These are phyloP conservation scores for Chaetomium cochliodes DNA, from an alignment of 495 filamentous ascomycete genomes.

Conservation along the genomic window DNA sequence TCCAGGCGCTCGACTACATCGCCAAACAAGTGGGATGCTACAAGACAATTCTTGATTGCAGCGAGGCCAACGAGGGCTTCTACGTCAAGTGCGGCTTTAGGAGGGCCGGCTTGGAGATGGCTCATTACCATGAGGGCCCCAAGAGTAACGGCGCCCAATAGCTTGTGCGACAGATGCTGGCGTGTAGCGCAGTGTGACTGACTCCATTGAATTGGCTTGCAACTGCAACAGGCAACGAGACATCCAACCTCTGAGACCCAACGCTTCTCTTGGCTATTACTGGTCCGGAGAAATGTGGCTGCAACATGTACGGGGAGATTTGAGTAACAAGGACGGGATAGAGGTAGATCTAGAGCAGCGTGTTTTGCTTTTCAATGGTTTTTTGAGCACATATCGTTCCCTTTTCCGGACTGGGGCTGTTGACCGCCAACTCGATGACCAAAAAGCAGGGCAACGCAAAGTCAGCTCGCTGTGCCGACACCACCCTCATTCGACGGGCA, in stretches of 20 bases:
- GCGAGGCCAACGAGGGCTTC: slow-evolving; percentile 86
- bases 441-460: neutral
- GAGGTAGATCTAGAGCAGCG: slow-evolving; percentile 19
- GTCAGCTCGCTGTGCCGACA: neutral
- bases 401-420: neutral
- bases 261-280: neutral
- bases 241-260: slow-evolving; percentile 13
- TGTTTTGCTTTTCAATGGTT: neutral
- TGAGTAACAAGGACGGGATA: slow-evolving; percentile 1
- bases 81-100: slow-evolving; percentile 98
- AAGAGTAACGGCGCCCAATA: slow-evolving; percentile 49
- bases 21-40: slow-evolving; percentile 85
- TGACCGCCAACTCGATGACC: neutral
- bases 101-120: slow-evolving; percentile 93
- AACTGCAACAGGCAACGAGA: slow-evolving; percentile 1
- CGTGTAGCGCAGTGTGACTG: slow-evolving; percentile 12
- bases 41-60: slow-evolving; percentile 69
- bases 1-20: slow-evolving; percentile 89
- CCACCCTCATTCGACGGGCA: neutral
- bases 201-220: slow-evolving; percentile 2
- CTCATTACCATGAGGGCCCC: slow-evolving; percentile 75
- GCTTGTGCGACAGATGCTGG: neutral
- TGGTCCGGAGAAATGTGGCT: neutral
- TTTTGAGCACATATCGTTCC: neutral
- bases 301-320: neutral